Percentiles rank a stretch among this genome's conserved stretches.
Conservation (phyloP, 371 early-diverging fungal species). For the Apophysomyces variabilis region DNA sequence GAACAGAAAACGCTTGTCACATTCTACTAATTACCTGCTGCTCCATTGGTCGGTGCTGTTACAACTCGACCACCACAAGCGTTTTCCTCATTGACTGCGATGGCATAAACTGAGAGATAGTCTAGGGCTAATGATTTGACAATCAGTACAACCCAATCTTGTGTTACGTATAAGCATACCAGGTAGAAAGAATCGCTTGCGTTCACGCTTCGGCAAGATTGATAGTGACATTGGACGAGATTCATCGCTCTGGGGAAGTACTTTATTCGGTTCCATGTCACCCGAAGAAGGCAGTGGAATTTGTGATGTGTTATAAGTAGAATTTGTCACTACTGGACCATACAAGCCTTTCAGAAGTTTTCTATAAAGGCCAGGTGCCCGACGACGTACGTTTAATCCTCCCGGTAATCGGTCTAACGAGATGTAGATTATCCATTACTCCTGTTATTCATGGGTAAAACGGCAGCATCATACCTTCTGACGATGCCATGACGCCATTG, state of each 20-base stretch:
- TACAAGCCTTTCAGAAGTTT: conserved; percentile 85
- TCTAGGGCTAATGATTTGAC: conserved; percentile 70
- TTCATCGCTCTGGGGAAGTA: conserved; percentile 11
- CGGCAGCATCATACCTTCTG: conserved; percentile 28
- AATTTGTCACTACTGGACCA: conserved; percentile 37
- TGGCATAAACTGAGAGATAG: conserved; percentile 92
- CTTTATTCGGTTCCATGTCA: not conserved
- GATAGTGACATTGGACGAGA: conserved; percentile 38
- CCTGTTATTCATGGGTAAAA: not conserved
- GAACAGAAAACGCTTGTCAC: not conserved
- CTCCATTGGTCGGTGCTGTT: conserved; percentile 94
- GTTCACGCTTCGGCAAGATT: conserved; percentile 47
- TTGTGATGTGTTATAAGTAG: conserved; percentile 33
- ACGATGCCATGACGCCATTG: conserved; percentile 63
- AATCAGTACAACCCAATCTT: not conserved
- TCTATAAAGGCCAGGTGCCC: conserved; percentile 88
- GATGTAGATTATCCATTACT: not conserved
- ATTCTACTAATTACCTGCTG: conserved; percentile 66
- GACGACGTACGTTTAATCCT: conserved; percentile 78
- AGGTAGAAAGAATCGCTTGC: conserved; percentile 54
- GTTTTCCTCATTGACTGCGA: conserved; percentile 97
- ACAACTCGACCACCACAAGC: conserved; percentile 95
- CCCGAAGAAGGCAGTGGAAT: conserved; percentile 20
- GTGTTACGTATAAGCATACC: conserved; percentile 13
- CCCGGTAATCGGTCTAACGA: conserved; percentile 75